phyloP scores from a whole-genome alignment of 139 green algal genomes.

The Mychonastes homosphaera region DNA sequence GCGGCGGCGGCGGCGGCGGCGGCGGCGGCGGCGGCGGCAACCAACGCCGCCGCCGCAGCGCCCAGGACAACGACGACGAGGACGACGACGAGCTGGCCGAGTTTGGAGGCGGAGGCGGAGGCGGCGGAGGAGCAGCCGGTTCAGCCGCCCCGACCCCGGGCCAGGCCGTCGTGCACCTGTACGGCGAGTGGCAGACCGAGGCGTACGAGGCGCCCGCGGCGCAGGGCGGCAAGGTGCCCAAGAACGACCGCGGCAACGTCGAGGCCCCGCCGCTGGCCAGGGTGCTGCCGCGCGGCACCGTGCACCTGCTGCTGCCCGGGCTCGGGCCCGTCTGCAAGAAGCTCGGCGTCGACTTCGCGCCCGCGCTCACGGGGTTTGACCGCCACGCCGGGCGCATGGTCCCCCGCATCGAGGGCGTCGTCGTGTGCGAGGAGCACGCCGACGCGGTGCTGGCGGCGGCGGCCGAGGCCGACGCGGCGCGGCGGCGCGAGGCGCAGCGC shows the following conservation, averaged over 20 bases:
- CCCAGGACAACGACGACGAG: neutral
- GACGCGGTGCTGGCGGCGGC: constrained; percentile 33
- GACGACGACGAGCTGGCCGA: neutral
- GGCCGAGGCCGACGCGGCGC: constrained; percentile 24
- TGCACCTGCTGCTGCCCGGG: constrained; percentile 25
- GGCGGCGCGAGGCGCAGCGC: constrained; percentile 17
- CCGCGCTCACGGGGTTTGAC: constrained; percentile 67
- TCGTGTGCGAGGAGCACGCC: constrained; percentile 60
- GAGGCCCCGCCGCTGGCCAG: constrained; percentile 57
- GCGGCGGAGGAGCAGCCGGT: neutral
- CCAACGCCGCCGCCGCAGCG: no score
- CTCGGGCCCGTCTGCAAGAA: constrained; percentile 25
- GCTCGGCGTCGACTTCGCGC: constrained; percentile 64
- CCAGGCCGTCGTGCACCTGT: constrained; percentile 31
- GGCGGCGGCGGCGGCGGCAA: neutral
- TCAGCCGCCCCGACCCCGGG: neutral
- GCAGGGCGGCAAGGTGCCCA: constrained; percentile 56
- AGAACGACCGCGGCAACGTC: constrained; percentile 73
- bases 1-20: no score
- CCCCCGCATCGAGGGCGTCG: constrained; percentile 61
- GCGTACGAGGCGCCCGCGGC: constrained; percentile 38
- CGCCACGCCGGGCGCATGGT: constrained; percentile 47
- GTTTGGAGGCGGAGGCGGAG: neutral
- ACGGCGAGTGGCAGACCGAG: constrained; percentile 76
- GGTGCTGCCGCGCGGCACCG: constrained; percentile 48